Evolutionary conservation across 768 basidiomycete species (phyloP), one percentile per base, ranked within the genome.

Genomic region (Termitomyces sp.): DNA sequence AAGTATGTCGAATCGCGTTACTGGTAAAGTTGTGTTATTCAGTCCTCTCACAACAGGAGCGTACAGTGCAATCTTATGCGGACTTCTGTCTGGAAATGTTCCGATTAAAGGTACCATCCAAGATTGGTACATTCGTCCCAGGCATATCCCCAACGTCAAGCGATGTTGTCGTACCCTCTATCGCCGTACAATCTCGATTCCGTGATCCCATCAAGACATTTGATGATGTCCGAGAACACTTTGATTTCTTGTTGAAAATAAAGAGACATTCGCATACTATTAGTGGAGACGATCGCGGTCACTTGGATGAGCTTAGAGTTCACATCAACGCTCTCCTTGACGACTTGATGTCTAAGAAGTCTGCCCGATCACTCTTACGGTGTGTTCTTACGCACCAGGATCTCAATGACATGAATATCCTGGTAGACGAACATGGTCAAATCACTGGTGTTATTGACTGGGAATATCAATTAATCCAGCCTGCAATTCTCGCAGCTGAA

Each of bases 231-330:
- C 49, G 44, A 21, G 54, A 59, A 23, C 51, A 51, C 42, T 28
- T 59, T 30, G 50, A 52, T 41, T 59, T 49, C 46, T 44, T 59
- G 41, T 4, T 59, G n/a, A 19, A 51, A 26, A 55, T 47, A 28
- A 59, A 59, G 46, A 50, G 12, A 33, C 46, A 54, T 10, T 58
- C 54, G 5, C 3, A 11, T 23, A 9, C 15, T n/a, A 52, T 59
- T 14, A 33, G 33, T 3, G 54, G 50, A 52, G 49, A 55, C 23
- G 50, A 47, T 35, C 33, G 9, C 31, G 53, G 31, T 35, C 44
- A 45, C 26, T 10, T 45, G 15, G 15, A 45, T 8, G 26, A 45
- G 26, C 44, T 45, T 28, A 28, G 15, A 26, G 15, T 45, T 17
- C 26, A 28, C 21, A 45, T 45, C 14, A 45, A 17, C 8, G 31